These are phyloP conservation scores for Xylariaceae sp. DNA, from an alignment of 2,329 filamentous ascomycete genomes.

Conservation along the genomic window DNA sequence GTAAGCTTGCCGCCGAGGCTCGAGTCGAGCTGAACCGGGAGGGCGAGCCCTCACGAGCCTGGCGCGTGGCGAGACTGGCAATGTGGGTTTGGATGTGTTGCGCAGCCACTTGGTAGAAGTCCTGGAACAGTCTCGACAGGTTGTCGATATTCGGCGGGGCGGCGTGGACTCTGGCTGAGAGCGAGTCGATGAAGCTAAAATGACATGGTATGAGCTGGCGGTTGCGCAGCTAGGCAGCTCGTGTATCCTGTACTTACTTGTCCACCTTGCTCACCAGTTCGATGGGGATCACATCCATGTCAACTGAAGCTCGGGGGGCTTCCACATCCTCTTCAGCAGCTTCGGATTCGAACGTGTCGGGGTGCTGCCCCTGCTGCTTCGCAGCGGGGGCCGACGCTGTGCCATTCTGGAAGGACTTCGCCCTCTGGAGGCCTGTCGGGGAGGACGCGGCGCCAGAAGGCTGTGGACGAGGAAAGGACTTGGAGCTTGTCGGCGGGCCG, in stretches of 20 bases:
- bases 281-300: slow-evolving; percentile 85
- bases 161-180: slow-evolving; percentile 79
- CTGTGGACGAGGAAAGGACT: slow-evolving; percentile 18
- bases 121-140: slow-evolving; percentile 82
- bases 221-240: too few relatives aligned
- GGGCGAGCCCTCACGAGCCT: slow-evolving; percentile 60
- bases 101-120: slow-evolving; percentile 80
- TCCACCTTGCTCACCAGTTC: slow-evolving; percentile 88
- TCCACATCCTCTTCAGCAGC: slow-evolving; percentile 40
- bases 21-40: slow-evolving; percentile 47
- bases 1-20: slow-evolving; percentile 46
- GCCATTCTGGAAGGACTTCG: slow-evolving; percentile 39
- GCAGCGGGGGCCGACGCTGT: slow-evolving; percentile 22
- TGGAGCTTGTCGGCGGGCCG: slow-evolving; percentile 17
- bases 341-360: slow-evolving; percentile 44
- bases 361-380: too few relatives aligned
- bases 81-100: slow-evolving; percentile 83
- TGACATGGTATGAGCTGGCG: background rate
- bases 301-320: slow-evolving; percentile 49
- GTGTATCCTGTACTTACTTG: slow-evolving; percentile 52
- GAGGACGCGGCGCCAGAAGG: slow-evolving; percentile 22
- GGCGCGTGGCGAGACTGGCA: slow-evolving; percentile 64
- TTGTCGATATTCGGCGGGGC: slow-evolving; percentile 76
- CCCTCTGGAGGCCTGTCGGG: slow-evolving; percentile 32
- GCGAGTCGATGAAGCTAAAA: slow-evolving; percentile 76